phyloP scores from a whole-genome alignment of 805 yeast species.

The Scheffersomyces coipomensis region DNA sequence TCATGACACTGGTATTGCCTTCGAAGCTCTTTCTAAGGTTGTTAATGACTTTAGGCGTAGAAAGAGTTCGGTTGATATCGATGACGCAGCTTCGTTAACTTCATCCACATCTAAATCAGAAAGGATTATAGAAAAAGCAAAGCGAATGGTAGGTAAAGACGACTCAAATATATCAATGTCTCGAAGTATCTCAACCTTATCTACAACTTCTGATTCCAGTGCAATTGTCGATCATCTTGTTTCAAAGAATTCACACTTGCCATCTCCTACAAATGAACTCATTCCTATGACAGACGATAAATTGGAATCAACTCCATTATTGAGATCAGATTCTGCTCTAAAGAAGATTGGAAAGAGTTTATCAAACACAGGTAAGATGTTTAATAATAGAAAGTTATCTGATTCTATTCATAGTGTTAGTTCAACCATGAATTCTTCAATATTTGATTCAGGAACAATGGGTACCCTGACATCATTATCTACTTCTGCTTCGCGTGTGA shows the following conservation, averaged over 20 bases:
- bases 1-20: constrained; percentile 44
- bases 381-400: constrained; percentile 1
- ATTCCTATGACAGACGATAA: neutral
- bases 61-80: neutral
- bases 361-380: constrained; percentile 16
- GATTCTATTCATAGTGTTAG: neutral
- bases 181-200: constrained; percentile 14
- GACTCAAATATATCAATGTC: neutral
- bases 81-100: constrained; percentile 1
- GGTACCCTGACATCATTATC: neutral
- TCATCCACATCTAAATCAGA: constrained; percentile 6
- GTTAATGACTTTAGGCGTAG: constrained; percentile 10
- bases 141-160: constrained; percentile 1
- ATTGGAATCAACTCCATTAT: neutral
- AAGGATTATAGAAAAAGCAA: constrained; percentile 4
- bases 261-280: constrained; percentile 1
- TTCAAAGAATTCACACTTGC: constrained; percentile 7
- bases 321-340: constrained; percentile 7
- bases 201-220: constrained; percentile 5
- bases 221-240: constrained; percentile 13
- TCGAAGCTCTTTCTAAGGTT: constrained; percentile 34
- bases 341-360: constrained; percentile 17
- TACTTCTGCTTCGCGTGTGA: neutral
- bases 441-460: neutral
- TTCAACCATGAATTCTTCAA: neutral